These are phyloP conservation scores for Acer yangbiense DNA, from an alignment of 345 rosid species.

Conservation along the genomic window DNA sequence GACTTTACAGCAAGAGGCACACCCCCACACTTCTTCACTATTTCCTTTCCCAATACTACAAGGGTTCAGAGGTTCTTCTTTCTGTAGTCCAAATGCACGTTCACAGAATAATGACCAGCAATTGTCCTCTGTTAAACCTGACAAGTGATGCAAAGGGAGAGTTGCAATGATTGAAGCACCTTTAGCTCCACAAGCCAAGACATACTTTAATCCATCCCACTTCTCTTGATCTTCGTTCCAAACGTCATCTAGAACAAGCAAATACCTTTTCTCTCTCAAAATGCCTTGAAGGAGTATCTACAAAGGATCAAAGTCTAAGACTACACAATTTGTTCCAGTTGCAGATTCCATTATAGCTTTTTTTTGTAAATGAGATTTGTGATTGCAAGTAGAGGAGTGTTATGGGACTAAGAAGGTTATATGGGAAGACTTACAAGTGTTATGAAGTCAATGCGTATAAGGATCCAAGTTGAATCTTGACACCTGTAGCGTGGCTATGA, in stretches of 20 bases:
- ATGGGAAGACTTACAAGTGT: too few species aligned
- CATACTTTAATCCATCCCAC: constrained; percentile 16
- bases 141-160: background rate
- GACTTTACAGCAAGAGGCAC: constrained; percentile 15
- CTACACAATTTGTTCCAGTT: background rate
- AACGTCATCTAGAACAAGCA: constrained; percentile 19
- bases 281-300: background rate
- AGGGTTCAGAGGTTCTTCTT: background rate
- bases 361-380: too few species aligned
- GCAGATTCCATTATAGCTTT: constrained; percentile 11
- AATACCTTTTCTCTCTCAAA: background rate
- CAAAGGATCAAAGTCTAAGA: background rate
- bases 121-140: constrained; percentile 9
- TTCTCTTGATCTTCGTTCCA: constrained; percentile 19
- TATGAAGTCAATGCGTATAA: too few species aligned
- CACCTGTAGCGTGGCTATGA: too few species aligned
- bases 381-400: too few species aligned
- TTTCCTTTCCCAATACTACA: constrained; percentile 7
- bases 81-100: constrained; percentile 14
- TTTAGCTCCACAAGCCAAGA: background rate
- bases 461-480: too few species aligned
- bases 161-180: constrained; percentile 3
- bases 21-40: constrained; percentile 21
- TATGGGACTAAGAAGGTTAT: too few species aligned
- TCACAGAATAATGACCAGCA: background rate